phyloP scores from a whole-genome alignment of 441 rosid species.

The Erodium texanum region DNA sequence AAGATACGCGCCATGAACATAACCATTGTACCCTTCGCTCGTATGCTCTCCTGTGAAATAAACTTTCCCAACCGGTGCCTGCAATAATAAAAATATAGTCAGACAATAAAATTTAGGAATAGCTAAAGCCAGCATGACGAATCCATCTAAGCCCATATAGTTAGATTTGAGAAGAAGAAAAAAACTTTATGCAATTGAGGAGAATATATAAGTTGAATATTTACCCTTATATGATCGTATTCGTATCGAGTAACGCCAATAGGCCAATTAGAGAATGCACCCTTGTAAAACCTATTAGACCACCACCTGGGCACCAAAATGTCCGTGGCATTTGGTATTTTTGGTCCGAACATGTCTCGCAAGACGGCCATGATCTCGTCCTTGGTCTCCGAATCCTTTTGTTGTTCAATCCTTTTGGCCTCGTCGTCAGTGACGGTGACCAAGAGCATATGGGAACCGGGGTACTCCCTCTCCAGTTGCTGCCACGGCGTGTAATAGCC shows the following conservation, averaged over 20 bases:
- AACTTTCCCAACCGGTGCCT: conserved; percentile 1
- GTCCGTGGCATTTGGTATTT: neutral
- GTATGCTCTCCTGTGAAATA: conserved; percentile 2
- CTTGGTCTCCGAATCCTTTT: neutral
- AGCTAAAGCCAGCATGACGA: too few relatives aligned
- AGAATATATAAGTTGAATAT: too few relatives aligned
- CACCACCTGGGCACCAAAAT: conserved; percentile 1
- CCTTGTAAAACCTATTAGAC: conserved; percentile 4
- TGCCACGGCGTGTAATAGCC: neutral
- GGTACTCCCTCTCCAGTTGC: neutral
- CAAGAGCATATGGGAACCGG: neutral
- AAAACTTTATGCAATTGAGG: too few relatives aligned
- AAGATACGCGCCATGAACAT: neutral
- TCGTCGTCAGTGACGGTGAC: neutral
- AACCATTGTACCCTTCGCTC: neutral
- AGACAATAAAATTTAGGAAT: too few relatives aligned
- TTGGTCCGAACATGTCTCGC: neutral
- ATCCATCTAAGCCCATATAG: too few relatives aligned
- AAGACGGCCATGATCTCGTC: neutral
- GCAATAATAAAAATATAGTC: too few relatives aligned
- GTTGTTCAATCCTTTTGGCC: neutral
- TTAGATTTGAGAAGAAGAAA: too few relatives aligned
- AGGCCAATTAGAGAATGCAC: neutral
- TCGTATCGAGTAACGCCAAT: neutral
- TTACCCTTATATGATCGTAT: neutral